Percentiles rank a stretch among this genome's conserved stretches.
Conservation (phyloP, 2,329 filamentous ascomycete genomes). For the Penicillium janthinellum region DNA sequence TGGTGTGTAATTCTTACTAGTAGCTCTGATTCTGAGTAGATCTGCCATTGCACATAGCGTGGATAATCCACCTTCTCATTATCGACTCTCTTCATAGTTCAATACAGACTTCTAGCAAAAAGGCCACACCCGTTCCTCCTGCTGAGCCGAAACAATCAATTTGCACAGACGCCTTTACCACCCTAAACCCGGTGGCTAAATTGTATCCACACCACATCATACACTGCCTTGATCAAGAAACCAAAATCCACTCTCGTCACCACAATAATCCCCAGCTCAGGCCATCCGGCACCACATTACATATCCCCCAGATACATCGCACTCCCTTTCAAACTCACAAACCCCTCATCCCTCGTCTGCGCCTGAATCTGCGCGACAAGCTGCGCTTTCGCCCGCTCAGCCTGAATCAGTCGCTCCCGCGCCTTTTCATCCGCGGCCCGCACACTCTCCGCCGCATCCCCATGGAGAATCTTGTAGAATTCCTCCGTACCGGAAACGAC, state of each 20-base stretch:
- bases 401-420: slow-evolving; percentile 24
- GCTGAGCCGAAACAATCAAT: background rate
- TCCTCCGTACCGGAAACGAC: slow-evolving; percentile 37
- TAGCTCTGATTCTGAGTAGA: no score
- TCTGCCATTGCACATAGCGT: no score
- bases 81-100: background rate
- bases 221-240: background rate
- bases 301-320: slow-evolving; percentile 38
- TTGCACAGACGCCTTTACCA: background rate
- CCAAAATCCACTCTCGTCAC: background rate
- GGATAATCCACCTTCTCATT: background rate
- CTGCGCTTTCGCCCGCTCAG: slow-evolving; percentile 22
- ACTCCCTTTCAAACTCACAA: slow-evolving; percentile 35
- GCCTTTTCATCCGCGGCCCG: slow-evolving; percentile 29
- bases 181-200: background rate
- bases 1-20: no score
- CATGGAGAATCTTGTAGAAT: slow-evolving; percentile 36
- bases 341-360: slow-evolving; percentile 25
- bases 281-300: slow-evolving; percentile 2
- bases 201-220: background rate
- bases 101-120: background rate
- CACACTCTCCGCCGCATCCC: slow-evolving; percentile 29
- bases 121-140: background rate
- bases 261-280: background rate
- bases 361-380: slow-evolving; percentile 32